Base-by-base conservation (phyloP, 306 rosid genomes). In the Glycine tomentella region DNA sequence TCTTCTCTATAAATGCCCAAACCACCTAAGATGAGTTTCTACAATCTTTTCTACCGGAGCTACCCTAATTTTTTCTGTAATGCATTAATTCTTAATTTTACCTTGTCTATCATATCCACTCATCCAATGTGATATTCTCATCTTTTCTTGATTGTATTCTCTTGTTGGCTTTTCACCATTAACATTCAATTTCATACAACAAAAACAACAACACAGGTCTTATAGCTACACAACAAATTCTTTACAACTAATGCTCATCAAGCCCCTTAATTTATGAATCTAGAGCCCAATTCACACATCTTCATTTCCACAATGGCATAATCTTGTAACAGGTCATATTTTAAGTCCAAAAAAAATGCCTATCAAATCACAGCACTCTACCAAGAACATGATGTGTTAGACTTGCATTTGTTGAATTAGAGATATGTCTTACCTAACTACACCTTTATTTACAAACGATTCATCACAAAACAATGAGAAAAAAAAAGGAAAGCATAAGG, bases 401-500 rank as follows among this genome's bases (percentile, higher is more conserved):
- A 57, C 48, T 67, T 46, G 13, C 65, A 58, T 57, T 36, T 57
- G 66, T 82, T 55, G 55, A 75, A 75, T 46, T 75, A 45, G 70
- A 63, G 14, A 51, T 42, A 42, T 52, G 48, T 64, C 69, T 44
- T 53, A 66, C 69, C 66, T 25, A 5, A 57, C 55, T 33, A 12
- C 48, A 67, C 8, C 13, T 81, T 11, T 46, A 74, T 65, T 13
- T 45, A 44, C 61, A 31, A 66, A 13, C 56, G 51, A 56, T 66
- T 74, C 75, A 67, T 55, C 15, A 3, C 16, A 74, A 42, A 81
- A 73, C 33, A 16, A 80, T 14, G 73, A 33, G 51, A n/a, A 31
- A 53, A 69, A 82, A 49, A 73, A 82, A 15, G 33, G 65, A 58
- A 68, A 48, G 56, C 14, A 68, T 20, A 20, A 20, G 20, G 20